These are phyloP conservation scores for Silene uniflora DNA, from an alignment of 148 eudicot species.

Conservation along the genomic window DNA sequence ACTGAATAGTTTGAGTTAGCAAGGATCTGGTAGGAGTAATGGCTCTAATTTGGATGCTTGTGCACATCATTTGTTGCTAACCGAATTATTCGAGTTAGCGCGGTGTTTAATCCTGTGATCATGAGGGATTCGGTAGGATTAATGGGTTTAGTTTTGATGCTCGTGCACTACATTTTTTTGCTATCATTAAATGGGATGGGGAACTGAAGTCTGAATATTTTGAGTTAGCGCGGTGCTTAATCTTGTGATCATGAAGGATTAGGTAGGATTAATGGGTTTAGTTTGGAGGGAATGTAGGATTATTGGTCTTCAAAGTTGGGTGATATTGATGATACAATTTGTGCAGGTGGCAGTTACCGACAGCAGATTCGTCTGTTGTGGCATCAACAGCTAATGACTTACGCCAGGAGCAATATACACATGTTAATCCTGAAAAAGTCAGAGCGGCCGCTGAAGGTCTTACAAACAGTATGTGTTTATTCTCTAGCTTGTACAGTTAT, in stretches of 20 bases:
- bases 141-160: no score
- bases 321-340: constrained; percentile 8
- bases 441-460: constrained; percentile 85
- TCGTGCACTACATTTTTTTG: no score
- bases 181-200: no score
- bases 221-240: not conserved
- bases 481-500: not conserved
- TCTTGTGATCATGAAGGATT: not conserved
- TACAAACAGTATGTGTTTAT: constrained; percentile 47
- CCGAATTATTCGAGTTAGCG: no score
- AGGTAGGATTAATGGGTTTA: not conserved
- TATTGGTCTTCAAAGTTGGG: not conserved
- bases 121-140: no score
- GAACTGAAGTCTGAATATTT: not conserved
- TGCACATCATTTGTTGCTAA: no score
- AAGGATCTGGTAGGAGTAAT: no score
- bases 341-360: constrained; percentile 77
- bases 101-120: no score
- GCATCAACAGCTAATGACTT: constrained; percentile 90
- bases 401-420: constrained; percentile 47
- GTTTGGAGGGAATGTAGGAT: not conserved
- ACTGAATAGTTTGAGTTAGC: no score
- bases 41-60: no score
- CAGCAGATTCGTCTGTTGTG: constrained; percentile 41
- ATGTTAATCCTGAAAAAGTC: constrained; percentile 63